Evolutionary conservation across 495 filamentous ascomycete genomes (phyloP), one percentile per base, ranked within the genome.

Genomic region (Niebla homalea): DNA sequence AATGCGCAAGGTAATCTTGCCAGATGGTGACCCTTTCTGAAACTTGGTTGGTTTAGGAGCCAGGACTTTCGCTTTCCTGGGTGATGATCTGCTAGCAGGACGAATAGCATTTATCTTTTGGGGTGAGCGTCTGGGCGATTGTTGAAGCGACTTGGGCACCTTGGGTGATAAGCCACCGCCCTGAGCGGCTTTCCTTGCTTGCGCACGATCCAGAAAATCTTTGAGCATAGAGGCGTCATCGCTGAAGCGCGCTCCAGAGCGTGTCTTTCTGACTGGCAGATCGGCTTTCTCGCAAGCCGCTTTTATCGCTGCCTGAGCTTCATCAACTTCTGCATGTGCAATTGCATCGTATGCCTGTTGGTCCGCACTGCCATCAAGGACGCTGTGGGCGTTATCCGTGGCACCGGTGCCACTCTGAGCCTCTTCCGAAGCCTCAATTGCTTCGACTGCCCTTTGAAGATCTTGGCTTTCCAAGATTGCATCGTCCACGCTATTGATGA

Each of bases 221-320:
- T 77, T 78, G 21, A 83, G 68, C 19, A 81, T 55, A 43, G 65
- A 76, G 2, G 77, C 75, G 63, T 82, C 77, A 45, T 78, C 75
- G 52, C 73, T 61, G 45, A 58, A 61, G 26, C 58, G 57, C 7
- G 43, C 42, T 36, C 52, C 50, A 20, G 58, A 56, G 48, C 58
- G 56, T 16, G 53, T 61, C 46, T 44, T 57, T 16, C 29, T 39
- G 23, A 51, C 36, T 11, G 56, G 43, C 23, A 40, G 20, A 20
- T 52, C 37, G 5, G 44, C 39, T 18, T 47, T 68, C 46, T 41
- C 39, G 39, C 39, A 41, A 22, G n/a, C 39, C 21, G 16, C 39
- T 22, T 8, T 41, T 19, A 47, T 32, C n/a, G 43, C 19, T 14
- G 50, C 21, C 19, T 26, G 35, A 39, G 43, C 53, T 40, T 43